These are phyloP conservation scores for Diatrype stigma DNA, from an alignment of 2,329 filamentous ascomycete genomes.

Conservation along the genomic window DNA sequence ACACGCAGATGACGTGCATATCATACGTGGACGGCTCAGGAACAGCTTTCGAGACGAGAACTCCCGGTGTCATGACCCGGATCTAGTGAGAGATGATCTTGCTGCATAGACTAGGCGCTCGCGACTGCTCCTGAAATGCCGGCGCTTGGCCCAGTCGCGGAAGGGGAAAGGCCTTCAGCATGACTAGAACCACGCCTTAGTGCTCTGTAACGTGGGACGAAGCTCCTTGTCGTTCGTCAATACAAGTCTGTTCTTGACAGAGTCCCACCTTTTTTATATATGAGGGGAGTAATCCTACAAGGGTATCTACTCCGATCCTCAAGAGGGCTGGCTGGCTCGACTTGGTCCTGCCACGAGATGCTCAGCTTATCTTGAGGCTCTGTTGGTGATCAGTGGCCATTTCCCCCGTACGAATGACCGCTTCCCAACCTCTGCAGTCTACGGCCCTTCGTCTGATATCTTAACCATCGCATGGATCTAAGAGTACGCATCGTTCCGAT, in stretches of 20 bases:
- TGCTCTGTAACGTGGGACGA: conserved; percentile 24
- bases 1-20: conserved; percentile 10
- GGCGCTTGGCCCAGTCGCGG: conserved; percentile 1
- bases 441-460: not conserved
- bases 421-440: not conserved
- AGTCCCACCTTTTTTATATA: not conserved
- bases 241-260: conserved; percentile 11
- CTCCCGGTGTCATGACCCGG: not conserved
- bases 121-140: conserved; percentile 15
- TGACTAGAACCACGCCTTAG: conserved; percentile 5
- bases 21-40: conserved; percentile 11
- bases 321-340: not conserved
- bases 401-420: not conserved
- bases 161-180: not conserved
- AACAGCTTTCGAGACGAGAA: conserved; percentile 2
- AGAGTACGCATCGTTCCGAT: not conserved
- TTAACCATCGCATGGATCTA: not conserved
- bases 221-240: conserved; percentile 18
- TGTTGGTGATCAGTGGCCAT: not conserved
- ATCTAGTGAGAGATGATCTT: conserved; percentile 5
- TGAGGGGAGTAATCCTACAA: not conserved
- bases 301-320: not conserved
- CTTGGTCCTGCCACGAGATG: not conserved
- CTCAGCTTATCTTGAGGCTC: not conserved
- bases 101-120: conserved; percentile 4